Base-by-base conservation (phyloP, 2,329 filamentous ascomycete species). In the Exophiala sideris region DNA sequence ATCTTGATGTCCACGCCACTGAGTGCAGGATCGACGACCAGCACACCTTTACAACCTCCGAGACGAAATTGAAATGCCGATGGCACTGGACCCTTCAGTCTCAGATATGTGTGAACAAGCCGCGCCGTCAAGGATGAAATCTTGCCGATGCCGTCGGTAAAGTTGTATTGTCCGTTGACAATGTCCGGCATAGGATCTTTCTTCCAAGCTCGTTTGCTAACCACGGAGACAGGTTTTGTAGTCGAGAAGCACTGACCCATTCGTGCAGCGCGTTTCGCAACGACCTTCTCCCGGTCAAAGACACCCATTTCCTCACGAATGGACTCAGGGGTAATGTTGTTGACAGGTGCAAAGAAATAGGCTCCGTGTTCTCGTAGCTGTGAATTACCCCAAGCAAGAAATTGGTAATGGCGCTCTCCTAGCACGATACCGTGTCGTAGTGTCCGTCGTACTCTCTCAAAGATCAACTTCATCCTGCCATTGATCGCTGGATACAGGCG, bases 161-260 rank as follows among this genome's bases (percentile, higher is more conserved):
- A 99, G 56, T 77, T 87, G 65, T 83, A 85, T 0, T 76, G 81
- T 44, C 88, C 84, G 2, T 79, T 78, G 54, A 84, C 75, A 16
- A 97, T 80, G 60, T 97, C 94, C 0, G 78, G 70, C 32, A 92
- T 82, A 4, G 76, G 75, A 10, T 81, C 75, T 21, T 81, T 68
- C 1, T 78, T 75, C 40, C 39, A 54, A 20, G 49, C 41, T 7
- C 44, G 44, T 18, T 50, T 57, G 35, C 51, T 45, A 12, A 56
- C 32, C 3, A 59, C 46, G 11, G 42, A 53, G 5, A 86, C 81
- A 0, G 78, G 79, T 51, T 36, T 55, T 0, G 94, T 99, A 0
- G 92, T 96, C 0, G 94, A 96, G 67, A 99, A 96, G 67, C 91
- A 96, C 70, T 97, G 94, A 0, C 94, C 94, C 14, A 97, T 76